Conservation (phyloP, 768 basidiomycete species). For the Suillus tomentosus region DNA sequence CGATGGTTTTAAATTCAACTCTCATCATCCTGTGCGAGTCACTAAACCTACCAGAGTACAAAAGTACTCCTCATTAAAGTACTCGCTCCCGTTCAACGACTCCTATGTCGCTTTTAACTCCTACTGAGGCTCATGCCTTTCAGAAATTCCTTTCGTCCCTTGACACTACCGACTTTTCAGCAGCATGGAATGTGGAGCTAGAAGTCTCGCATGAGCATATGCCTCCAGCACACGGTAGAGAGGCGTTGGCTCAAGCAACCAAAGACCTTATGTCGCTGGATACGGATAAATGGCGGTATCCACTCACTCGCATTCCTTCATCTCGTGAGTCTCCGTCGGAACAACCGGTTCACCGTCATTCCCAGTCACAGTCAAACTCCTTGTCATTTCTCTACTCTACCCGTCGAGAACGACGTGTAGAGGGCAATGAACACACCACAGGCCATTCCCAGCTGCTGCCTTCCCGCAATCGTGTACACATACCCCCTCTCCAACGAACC, state of each 20-base stretch:
- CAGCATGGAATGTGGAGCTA: slow-evolving; percentile 50
- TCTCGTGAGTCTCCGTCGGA: slow-evolving; percentile 13
- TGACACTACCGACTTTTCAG: slow-evolving; percentile 43
- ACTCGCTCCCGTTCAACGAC: neutral
- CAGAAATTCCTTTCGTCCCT: slow-evolving; percentile 66
- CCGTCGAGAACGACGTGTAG: slow-evolving; percentile 21
- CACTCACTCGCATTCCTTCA: slow-evolving; percentile 17
- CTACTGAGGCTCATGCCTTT: slow-evolving; percentile 66
- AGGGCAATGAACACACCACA: slow-evolving; percentile 2
- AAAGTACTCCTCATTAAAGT: neutral
- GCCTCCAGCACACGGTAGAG: slow-evolving; percentile 54
- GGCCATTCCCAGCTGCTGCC: neutral
- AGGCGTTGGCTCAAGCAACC: slow-evolving; percentile 75
- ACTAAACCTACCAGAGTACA: neutral
- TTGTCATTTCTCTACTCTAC: slow-evolving; percentile 22
- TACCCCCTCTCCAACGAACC: slow-evolving; percentile 23
- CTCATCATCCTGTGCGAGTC: neutral
- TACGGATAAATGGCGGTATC: slow-evolving; percentile 39
- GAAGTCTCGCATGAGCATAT: slow-evolving; percentile 45
- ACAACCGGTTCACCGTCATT: slow-evolving; percentile 16
- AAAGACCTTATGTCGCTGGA: slow-evolving; percentile 83
- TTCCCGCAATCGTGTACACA: slow-evolving; percentile 16
- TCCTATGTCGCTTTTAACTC: slow-evolving; percentile 63
- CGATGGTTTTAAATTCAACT: slow-evolving; percentile 7
- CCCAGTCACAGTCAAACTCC: slow-evolving; percentile 23